Evolutionary conservation across 1,139 yeast genomes (phyloP).

Genomic region (Candida anutae): DNA sequence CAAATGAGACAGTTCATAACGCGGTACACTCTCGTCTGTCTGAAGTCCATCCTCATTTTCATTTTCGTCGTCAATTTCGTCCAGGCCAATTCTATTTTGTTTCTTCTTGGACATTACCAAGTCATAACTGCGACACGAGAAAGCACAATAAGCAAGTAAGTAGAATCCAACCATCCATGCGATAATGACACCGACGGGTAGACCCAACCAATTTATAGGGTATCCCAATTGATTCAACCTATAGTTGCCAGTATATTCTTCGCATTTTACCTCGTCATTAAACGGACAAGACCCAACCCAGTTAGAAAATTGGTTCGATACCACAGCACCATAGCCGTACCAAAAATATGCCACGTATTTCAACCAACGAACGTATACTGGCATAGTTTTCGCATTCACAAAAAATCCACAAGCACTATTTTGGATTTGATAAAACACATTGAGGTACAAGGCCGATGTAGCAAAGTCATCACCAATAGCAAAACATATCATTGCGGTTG

Average conservation of each 20-base stretch:
- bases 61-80: constrained; percentile 10
- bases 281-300: constrained; percentile 16
- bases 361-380: constrained; percentile 19
- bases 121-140: constrained; percentile 13
- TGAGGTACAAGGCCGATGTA: constrained; percentile 11
- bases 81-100: constrained; percentile 13
- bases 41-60: background rate
- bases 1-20: background rate
- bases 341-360: constrained; percentile 19
- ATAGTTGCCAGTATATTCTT: constrained; percentile 14
- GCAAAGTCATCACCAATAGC: constrained; percentile 14
- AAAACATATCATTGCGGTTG: constrained; percentile 15
- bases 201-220: constrained; percentile 15
- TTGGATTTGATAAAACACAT: constrained; percentile 16
- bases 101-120: constrained; percentile 13
- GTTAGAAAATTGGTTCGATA: constrained; percentile 14
- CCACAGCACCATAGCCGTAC: constrained; percentile 19
- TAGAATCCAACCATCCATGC: constrained; percentile 14
- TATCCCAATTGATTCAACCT: constrained; percentile 13
- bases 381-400: constrained; percentile 18
- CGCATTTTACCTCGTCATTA: constrained; percentile 7
- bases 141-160: constrained; percentile 8
- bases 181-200: constrained; percentile 13
- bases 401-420: constrained; percentile 20
- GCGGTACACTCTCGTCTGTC: constrained; percentile 2